Evolutionary conservation across 1,284 basidiomycete genomes (phyloP).

Genomic region (Athelia sp.): DNA sequence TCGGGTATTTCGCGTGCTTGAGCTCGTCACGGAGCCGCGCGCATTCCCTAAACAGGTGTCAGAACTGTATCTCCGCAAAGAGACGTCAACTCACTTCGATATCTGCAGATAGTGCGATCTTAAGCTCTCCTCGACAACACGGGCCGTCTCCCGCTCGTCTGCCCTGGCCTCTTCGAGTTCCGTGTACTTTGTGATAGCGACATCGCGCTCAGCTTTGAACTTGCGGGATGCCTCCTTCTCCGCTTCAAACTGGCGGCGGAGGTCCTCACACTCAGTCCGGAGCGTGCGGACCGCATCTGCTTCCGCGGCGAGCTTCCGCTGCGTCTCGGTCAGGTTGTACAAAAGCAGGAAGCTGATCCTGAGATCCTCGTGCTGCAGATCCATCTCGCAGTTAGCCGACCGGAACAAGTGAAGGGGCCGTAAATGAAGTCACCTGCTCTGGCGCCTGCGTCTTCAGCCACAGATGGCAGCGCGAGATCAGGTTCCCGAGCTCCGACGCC

Average conservation of each 20-base stretch:
- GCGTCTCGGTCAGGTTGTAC: constrained; percentile 24
- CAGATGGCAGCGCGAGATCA: constrained; percentile 29
- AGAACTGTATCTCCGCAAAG: background rate
- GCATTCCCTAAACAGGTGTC: constrained; percentile 10
- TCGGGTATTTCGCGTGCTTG: constrained; percentile 16
- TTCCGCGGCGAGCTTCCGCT: constrained; percentile 21
- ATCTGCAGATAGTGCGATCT: constrained; percentile 21
- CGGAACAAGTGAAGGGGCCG: background rate
- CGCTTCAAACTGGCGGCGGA: constrained; percentile 20
- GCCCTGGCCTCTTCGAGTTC: constrained; percentile 22
- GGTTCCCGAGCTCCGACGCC: constrained; percentile 25
- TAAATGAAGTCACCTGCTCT: constrained; percentile 25
- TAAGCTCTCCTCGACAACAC: constrained; percentile 28
- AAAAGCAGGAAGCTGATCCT: constrained; percentile 26
- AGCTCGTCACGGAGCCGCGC: constrained; percentile 23
- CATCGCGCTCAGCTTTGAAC: constrained; percentile 9
- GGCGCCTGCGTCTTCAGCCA: constrained; percentile 31
- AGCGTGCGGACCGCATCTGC: constrained; percentile 18
- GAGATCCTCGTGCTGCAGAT: constrained; percentile 23
- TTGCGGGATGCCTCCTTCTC: constrained; percentile 16
- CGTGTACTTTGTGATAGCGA: constrained; percentile 11
- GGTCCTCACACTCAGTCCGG: constrained; percentile 19
- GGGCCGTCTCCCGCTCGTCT: constrained; percentile 31
- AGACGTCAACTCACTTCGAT: constrained; percentile 19
- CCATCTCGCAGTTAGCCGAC: background rate